Percentiles rank a stretch among this genome's conserved stretches.
Evolutionary conservation across 2,329 filamentous ascomycete species (phyloP).

Genomic region (Colletotrichum cereale): DNA sequence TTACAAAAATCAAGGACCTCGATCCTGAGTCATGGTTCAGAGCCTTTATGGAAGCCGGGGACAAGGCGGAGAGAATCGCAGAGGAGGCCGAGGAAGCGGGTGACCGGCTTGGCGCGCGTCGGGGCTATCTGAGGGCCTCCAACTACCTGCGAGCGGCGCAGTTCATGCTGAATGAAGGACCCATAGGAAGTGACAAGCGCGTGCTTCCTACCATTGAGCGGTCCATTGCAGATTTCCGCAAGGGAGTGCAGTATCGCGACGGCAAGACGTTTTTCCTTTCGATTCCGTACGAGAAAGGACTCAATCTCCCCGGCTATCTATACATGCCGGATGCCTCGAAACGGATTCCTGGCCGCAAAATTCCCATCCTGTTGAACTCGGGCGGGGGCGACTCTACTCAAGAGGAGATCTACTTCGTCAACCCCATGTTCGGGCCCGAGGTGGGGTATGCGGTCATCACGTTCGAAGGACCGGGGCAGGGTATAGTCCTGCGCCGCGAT

Average conservation of each 20-base stretch:
- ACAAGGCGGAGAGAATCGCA: constrained; percentile 38
- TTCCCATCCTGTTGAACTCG: constrained; percentile 51
- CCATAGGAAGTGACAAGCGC: not conserved
- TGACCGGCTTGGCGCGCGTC: constrained; percentile 48
- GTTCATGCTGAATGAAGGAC: too few relatives aligned
- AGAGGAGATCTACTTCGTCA: constrained; percentile 57
- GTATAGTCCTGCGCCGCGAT: constrained; percentile 49
- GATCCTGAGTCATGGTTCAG: too few relatives aligned
- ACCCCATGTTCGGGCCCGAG: constrained; percentile 43
- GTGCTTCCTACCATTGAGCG: constrained; percentile 45
- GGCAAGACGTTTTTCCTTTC: constrained; percentile 46
- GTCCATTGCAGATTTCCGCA: constrained; percentile 45
- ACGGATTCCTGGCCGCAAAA: constrained; percentile 43
- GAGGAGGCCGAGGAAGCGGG: constrained; percentile 48
- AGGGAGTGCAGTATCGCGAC: constrained; percentile 46
- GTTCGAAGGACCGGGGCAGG: constrained; percentile 62
- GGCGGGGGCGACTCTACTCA: constrained; percentile 53
- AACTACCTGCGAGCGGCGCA: constrained; percentile 54
- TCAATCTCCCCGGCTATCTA: constrained; percentile 52
- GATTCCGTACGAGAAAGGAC: constrained; percentile 52
- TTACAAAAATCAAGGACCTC: too few relatives aligned
- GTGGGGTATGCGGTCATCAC: constrained; percentile 58
- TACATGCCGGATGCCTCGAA: constrained; percentile 48
- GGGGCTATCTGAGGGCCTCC: constrained; percentile 54
- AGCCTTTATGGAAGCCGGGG: too few relatives aligned